Percentiles rank a stretch among this genome's conserved stretches.
Conservation (phyloP, 2,329 filamentous ascomycete genomes). For the Rutstroemia sp. region DNA sequence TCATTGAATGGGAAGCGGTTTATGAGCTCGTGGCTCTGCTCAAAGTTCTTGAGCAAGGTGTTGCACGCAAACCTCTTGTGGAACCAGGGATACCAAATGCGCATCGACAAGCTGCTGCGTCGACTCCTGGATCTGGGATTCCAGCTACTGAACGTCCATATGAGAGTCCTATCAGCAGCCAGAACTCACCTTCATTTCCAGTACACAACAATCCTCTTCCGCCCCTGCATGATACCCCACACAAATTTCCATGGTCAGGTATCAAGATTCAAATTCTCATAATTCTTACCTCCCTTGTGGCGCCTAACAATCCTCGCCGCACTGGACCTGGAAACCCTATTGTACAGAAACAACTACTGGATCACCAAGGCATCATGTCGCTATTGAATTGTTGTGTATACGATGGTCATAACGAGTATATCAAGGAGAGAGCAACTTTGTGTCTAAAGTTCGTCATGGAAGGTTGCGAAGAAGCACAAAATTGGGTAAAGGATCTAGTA, state of each 20-base stretch:
- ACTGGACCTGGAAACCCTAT: slow-evolving; percentile 57
- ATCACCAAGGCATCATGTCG: slow-evolving; percentile 77
- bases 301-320: slow-evolving; percentile 61
- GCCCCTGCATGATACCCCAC: slow-evolving; percentile 54
- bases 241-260: slow-evolving; percentile 60
- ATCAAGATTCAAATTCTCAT: slow-evolving; percentile 90
- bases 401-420: slow-evolving; percentile 89
- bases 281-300: slow-evolving; percentile 81
- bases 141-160: slow-evolving; percentile 59
- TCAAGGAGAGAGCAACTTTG: slow-evolving; percentile 83
- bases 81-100: slow-evolving; percentile 30
- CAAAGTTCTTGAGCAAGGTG: slow-evolving; percentile 78
- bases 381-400: slow-evolving; percentile 85
- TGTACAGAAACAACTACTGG: slow-evolving; percentile 82
- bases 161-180: slow-evolving; percentile 31
- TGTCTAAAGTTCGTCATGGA: slow-evolving; percentile 80
- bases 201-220: slow-evolving; percentile 31
- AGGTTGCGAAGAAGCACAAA: slow-evolving; percentile 65
- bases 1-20: slow-evolving; percentile 87
- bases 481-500: slow-evolving; percentile 53
- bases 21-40: slow-evolving; percentile 84
- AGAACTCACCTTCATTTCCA: slow-evolving; percentile 26
- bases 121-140: slow-evolving; percentile 6
- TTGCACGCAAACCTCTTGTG: slow-evolving; percentile 71
- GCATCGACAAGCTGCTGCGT: slow-evolving; percentile 28